phyloP scores from a whole-genome alignment of 1,284 basidiomycete genomes.

The Polyporus tsugae region DNA sequence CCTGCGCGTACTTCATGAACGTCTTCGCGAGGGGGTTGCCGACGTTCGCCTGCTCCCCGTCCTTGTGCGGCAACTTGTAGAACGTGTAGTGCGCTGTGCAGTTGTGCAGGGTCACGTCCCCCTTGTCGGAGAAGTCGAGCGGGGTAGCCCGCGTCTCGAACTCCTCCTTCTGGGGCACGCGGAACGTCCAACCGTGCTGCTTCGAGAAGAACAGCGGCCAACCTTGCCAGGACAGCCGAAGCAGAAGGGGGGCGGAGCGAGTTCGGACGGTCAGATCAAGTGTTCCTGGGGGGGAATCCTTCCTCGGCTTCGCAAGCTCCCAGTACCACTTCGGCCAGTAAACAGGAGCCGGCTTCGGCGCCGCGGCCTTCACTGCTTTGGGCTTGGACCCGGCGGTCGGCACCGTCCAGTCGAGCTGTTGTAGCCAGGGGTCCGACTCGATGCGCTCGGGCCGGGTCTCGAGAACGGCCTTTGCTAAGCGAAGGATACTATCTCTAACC shows the following conservation, averaged over 20 bases:
- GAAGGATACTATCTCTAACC: constrained; percentile 43
- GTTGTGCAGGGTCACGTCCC: constrained; percentile 64
- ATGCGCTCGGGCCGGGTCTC: constrained; percentile 30
- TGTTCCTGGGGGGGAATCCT: constrained; percentile 66
- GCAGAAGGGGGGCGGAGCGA: constrained; percentile 84
- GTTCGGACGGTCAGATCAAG: constrained; percentile 91
- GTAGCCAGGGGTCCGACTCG: constrained; percentile 62
- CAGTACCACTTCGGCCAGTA: constrained; percentile 96
- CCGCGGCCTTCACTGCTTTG: constrained; percentile 33
- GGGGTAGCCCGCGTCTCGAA: constrained; percentile 51
- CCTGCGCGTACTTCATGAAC: constrained; percentile 90
- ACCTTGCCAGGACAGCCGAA: constrained; percentile 89
- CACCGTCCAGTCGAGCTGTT: constrained; percentile 72
- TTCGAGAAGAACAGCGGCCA: constrained; percentile 89
- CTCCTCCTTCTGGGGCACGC: constrained; percentile 59
- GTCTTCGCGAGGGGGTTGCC: constrained; percentile 91
- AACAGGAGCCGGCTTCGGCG: constrained; percentile 54
- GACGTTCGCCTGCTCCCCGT: constrained; percentile 94
- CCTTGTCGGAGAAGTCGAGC: constrained; percentile 66
- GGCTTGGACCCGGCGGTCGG: constrained; percentile 14
- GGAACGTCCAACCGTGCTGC: constrained; percentile 93
- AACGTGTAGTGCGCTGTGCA: constrained; percentile 62
- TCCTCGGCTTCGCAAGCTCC: constrained; percentile 83
- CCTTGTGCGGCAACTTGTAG: constrained; percentile 96
- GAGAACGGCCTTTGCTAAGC: constrained; percentile 48